phyloP scores from a whole-genome alignment of 1,284 basidiomycete genomes.

The Boletus semigastroideus region DNA sequence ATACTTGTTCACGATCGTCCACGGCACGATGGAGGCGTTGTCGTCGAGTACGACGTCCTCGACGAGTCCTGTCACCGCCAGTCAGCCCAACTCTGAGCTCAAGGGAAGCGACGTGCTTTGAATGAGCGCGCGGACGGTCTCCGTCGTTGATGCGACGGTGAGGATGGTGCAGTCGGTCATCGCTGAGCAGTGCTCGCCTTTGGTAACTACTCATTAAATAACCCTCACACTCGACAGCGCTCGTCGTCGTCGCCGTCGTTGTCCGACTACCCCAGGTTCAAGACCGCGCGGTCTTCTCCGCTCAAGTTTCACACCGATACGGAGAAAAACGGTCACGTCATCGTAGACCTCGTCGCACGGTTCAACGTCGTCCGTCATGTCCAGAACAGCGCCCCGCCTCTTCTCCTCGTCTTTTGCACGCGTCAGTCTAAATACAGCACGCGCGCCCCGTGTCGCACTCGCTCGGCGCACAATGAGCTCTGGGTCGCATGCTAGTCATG shows the following conservation, averaged over 20 bases:
- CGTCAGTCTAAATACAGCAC: slow-evolving; percentile 2
- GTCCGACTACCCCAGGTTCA: too few relatives aligned
- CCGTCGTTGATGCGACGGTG: slow-evolving; percentile 25
- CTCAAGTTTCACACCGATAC: slow-evolving; percentile 28
- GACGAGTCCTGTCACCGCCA: slow-evolving; percentile 28
- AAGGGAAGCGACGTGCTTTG: slow-evolving; percentile 19
- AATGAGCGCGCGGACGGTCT: slow-evolving; percentile 23
- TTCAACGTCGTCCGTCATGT: slow-evolving; percentile 19
- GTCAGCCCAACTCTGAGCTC: slow-evolving; percentile 20
- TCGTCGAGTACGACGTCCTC: slow-evolving; percentile 23
- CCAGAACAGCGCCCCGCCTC: slow-evolving; percentile 19
- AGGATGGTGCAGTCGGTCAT: slow-evolving; percentile 30
- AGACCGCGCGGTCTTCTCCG: slow-evolving; percentile 26
- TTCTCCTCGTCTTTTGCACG: slow-evolving; percentile 13
- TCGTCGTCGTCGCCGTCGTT: not conserved
- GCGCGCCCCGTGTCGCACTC: slow-evolving; percentile 13
- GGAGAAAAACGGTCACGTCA: slow-evolving; percentile 20
- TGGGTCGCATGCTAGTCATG: slow-evolving; percentile 22
- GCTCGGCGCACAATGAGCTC: slow-evolving; percentile 30
- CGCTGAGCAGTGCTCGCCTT: not conserved
- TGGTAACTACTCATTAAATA: not conserved
- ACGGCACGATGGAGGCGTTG: slow-evolving; percentile 46
- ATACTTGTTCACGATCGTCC: slow-evolving; percentile 84
- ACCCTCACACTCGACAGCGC: not conserved
- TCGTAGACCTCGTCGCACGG: slow-evolving; percentile 8